A percentile compares a stretch with the other conserved stretches of the same genome.
phyloP scores from a whole-genome alignment of 148 eudicot species.

The Cornus suecica region DNA sequence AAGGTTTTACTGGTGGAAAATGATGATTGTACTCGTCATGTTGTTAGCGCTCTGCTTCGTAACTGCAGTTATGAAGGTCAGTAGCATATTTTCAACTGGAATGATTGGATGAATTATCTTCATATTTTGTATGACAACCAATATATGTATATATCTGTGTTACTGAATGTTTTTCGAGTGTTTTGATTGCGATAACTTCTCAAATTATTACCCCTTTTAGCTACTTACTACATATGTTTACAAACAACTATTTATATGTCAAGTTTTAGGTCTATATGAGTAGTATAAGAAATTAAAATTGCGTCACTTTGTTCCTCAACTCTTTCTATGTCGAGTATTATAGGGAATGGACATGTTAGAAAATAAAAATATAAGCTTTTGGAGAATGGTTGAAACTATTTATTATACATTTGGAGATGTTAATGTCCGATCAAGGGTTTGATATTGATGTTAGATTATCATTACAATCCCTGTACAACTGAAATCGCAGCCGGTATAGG shows the following conservation, averaged over 20 bases:
- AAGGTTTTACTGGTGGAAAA: slow-evolving; percentile 64
- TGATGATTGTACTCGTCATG: slow-evolving; percentile 64
- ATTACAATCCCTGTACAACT: too few species aligned
- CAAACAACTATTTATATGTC: background rate
- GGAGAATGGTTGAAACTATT: too few species aligned
- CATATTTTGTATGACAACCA: background rate
- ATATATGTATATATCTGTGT: background rate
- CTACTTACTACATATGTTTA: background rate
- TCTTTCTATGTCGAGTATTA: too few species aligned
- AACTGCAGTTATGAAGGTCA: slow-evolving; percentile 62
- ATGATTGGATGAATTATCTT: background rate
- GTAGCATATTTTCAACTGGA: background rate
- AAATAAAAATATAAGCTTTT: too few species aligned
- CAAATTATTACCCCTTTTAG: background rate
- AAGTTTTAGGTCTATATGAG: background rate
- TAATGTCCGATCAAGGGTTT: too few species aligned
- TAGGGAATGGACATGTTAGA: too few species aligned
- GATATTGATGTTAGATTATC: too few species aligned
- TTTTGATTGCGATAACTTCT: background rate
- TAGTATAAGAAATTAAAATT: too few species aligned
- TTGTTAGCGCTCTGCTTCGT: slow-evolving; percentile 49
- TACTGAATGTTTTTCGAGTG: background rate
- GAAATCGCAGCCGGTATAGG: too few species aligned
- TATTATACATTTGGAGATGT: too few species aligned
- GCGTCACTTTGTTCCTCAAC: too few species aligned